These are phyloP conservation scores for Mycosphaerelloides madeirae DNA, from an alignment of 2,329 filamentous ascomycete genomes.

Conservation along the genomic window DNA sequence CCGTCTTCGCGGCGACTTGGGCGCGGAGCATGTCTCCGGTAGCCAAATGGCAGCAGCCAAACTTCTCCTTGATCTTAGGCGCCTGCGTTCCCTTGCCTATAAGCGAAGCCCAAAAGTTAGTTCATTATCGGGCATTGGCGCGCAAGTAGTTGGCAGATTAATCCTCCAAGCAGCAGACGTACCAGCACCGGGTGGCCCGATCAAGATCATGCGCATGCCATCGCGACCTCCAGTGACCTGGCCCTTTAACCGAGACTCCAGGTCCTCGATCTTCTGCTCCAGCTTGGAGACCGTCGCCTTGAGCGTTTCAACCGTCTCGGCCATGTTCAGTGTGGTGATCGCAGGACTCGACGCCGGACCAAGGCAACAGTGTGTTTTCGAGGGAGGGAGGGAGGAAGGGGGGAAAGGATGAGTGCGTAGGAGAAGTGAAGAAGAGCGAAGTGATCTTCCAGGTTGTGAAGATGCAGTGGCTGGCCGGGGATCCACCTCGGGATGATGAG, in stretches of 20 bases:
- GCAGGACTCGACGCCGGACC: conserved; percentile 12
- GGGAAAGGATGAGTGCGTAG: no score
- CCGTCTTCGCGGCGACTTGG: conserved; percentile 95
- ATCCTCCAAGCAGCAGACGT: conserved; percentile 39
- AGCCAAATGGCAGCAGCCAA: conserved; percentile 92
- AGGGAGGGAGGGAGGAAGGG: no score
- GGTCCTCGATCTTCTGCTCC: conserved; percentile 77
- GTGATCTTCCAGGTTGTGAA: no score
- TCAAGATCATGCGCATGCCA: conserved; percentile 91
- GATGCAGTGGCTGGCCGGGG: no score
- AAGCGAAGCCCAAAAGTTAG: conserved; percentile 9
- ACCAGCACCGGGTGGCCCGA: conserved; percentile 97
- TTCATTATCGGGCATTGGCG: not conserved
- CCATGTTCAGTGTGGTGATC: conserved; percentile 13
- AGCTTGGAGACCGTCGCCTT: conserved; percentile 79
- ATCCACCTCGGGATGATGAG: no score
- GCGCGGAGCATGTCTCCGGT: conserved; percentile 99
- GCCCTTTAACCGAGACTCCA: conserved; percentile 66
- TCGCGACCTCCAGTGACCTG: conserved; percentile 37
- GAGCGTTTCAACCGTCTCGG: conserved; percentile 44
- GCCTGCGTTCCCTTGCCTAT: conserved; percentile 98
- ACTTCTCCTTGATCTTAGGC: conserved; percentile 96
- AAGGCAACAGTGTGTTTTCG: not conserved
- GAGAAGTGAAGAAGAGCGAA: no score
- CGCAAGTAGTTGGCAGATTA: not conserved